Evolutionary conservation across 169 alveolate species (phyloP), one percentile per base, ranked within the genome.

Genomic region (Babesia gibsoni): DNA sequence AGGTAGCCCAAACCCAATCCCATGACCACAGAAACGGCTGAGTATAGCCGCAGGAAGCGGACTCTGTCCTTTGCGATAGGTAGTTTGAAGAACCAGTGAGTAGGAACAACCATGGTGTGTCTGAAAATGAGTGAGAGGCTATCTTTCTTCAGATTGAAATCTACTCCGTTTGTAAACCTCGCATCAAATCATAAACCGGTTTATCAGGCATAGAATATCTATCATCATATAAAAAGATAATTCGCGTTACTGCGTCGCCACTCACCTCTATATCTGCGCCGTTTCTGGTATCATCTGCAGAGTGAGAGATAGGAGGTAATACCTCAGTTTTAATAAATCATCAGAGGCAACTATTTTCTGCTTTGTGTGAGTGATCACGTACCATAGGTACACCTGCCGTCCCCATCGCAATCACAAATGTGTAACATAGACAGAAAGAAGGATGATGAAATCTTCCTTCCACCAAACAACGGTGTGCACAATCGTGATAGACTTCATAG

Each of bases 11-110:
- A 4, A 3, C 79, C 66, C 18, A 77, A 18, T 4, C 86, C 86
- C 32, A 77, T n/a, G 36, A 25, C 36, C 18, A 77, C 46, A 12
- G 74, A 67, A 33, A 61, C 79, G 2, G 73, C 37, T 39, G 68
- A 16, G 59, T 77, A 77, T 3, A 66, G 49, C 27, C 86, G 64
- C 65, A 77, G 32, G 32, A 77, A 77, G 16, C 82, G 64, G 12
- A 77, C 86, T 3, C 86, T 63, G 46, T 77, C 86, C 64, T 77
- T 77, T 54, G 86, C 86, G 66, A 77, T 67, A 18, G 73, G 67
- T 35, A 77, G 82, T 58, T 77, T 77, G 67, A 77, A 77, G 1
- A 77, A 48, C 77, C 73, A 77, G 29, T 77, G 73, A 10, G 82
- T 45, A 12, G 86, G 86, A 32, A 77, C 67, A 20, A 77, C 50